These are phyloP conservation scores for Vaccinium corymbosum DNA, from an alignment of 148 eudicot genomes.

Conservation along the genomic window DNA sequence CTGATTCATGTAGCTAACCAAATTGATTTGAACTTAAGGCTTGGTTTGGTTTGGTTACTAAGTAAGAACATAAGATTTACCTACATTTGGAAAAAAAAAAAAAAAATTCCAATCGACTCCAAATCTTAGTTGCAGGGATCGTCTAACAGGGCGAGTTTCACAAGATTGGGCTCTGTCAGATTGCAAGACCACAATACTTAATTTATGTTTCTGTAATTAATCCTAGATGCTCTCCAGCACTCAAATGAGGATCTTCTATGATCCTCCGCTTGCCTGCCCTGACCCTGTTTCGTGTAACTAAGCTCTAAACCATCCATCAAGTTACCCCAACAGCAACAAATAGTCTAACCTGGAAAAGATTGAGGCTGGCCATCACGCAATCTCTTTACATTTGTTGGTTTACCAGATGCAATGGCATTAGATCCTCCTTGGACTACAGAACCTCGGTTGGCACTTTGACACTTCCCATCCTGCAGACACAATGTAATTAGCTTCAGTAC, in stretches of 20 bases:
- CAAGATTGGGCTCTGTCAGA: too few species aligned
- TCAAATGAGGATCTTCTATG: too few species aligned
- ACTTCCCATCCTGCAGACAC: constrained; percentile 47
- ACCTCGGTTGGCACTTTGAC: constrained; percentile 28
- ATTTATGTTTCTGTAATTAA: too few species aligned
- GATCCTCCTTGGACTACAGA: constrained; percentile 36
- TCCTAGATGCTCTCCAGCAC: too few species aligned
- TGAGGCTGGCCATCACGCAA: constrained; percentile 38
- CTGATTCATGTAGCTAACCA: too few species aligned
- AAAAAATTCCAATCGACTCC: not conserved
- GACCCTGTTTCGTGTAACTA: too few species aligned
- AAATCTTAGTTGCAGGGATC: too few species aligned
- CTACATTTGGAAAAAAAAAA: not conserved
- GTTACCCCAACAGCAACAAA: constrained; percentile 2
- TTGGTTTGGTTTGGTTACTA: not conserved
- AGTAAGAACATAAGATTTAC: not conserved
- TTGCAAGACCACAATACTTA: too few species aligned
- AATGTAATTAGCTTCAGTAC: constrained; percentile 17
- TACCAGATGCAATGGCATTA: constrained; percentile 34
- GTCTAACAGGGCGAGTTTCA: too few species aligned
- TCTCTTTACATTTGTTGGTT: constrained; percentile 37
- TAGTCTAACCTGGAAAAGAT: constrained; percentile 43
- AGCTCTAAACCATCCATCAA: not conserved
- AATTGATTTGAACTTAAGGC: not conserved
- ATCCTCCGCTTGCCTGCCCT: too few species aligned